A percentile compares a stretch with the other conserved stretches of the same genome.
phyloP scores from a whole-genome alignment of 2,329 filamentous ascomycete genomes.

The Sporothrix inflata region DNA sequence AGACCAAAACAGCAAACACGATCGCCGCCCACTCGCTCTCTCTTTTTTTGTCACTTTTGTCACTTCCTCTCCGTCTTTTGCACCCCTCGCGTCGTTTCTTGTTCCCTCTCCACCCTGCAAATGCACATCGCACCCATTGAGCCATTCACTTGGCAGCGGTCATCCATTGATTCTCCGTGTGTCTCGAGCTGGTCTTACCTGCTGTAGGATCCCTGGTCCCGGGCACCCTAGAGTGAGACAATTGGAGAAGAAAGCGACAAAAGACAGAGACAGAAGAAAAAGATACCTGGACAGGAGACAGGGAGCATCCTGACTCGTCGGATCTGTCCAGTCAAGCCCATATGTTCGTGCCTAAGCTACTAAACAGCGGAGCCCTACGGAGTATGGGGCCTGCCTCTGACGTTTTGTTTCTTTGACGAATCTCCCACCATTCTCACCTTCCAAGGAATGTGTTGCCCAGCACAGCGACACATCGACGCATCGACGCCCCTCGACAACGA shows the following conservation, averaged over 20 bases:
- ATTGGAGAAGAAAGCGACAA: constrained; percentile 21
- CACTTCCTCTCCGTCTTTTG: neutral
- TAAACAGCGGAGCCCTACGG: neutral
- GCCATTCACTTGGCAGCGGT: constrained; percentile 2
- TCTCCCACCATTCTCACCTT: neutral
- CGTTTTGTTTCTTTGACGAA: constrained; percentile 7
- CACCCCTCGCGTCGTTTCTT: constrained; percentile 13
- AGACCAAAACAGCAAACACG: constrained; percentile 18
- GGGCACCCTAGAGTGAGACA: constrained; percentile 10
- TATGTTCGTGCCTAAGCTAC: constrained; percentile 10
- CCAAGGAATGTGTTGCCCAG: constrained; percentile 25
- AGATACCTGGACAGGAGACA: no score
- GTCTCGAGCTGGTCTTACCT: constrained; percentile 20
- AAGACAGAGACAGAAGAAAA: constrained; percentile 1
- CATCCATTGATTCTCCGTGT: neutral
- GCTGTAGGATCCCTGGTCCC: constrained; percentile 20
- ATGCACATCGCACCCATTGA: constrained; percentile 4
- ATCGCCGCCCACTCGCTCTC: neutral
- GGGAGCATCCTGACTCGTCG: constrained; percentile 4
- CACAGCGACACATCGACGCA: neutral
- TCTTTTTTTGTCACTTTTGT: neutral
- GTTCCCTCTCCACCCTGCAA: neutral
- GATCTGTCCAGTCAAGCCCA: constrained; percentile 12
- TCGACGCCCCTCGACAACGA: neutral
- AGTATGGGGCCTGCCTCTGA: neutral